These are phyloP conservation scores for Annulohypoxylon moriforme DNA, from an alignment of 495 filamentous ascomycete species.

Conservation along the genomic window DNA sequence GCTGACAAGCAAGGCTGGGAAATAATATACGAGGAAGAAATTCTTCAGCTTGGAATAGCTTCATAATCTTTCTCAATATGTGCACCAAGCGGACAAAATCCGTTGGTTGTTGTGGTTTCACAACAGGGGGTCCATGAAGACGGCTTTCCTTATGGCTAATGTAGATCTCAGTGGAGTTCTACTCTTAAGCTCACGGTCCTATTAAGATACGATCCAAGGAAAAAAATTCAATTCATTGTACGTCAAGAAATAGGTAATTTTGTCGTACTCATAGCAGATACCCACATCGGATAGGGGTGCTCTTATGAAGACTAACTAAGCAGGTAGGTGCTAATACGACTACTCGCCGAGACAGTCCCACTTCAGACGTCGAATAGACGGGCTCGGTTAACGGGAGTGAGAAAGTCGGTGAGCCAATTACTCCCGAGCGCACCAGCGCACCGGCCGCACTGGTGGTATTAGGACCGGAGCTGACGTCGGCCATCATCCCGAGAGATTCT, in stretches of 20 bases:
- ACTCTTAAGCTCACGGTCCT: not conserved
- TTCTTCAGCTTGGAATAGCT: constrained; percentile 1
- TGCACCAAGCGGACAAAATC: not conserved
- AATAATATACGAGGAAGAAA: not conserved
- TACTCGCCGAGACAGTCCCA: not conserved
- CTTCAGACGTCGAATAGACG: not conserved
- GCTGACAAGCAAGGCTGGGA: not conserved
- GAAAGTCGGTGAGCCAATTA: not conserved
- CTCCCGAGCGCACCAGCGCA: not conserved
- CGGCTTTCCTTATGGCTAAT: not conserved
- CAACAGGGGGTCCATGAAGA: not conserved
- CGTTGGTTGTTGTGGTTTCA: not conserved
- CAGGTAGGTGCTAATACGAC: not conserved
- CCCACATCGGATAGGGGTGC: not conserved
- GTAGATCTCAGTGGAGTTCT: not conserved
- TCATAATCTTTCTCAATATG: not conserved
- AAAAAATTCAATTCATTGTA: not conserved
- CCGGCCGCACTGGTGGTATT: not conserved
- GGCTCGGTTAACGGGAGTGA: not conserved
- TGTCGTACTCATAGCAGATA: not conserved
- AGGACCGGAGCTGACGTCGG: not conserved
- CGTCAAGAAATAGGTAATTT: not conserved
- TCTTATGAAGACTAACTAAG: not conserved
- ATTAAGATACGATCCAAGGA: not conserved
- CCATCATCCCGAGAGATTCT: not conserved